Conservation (phyloP, 179 eudicot genomes). For the Amaranthus tricolor region DNA sequence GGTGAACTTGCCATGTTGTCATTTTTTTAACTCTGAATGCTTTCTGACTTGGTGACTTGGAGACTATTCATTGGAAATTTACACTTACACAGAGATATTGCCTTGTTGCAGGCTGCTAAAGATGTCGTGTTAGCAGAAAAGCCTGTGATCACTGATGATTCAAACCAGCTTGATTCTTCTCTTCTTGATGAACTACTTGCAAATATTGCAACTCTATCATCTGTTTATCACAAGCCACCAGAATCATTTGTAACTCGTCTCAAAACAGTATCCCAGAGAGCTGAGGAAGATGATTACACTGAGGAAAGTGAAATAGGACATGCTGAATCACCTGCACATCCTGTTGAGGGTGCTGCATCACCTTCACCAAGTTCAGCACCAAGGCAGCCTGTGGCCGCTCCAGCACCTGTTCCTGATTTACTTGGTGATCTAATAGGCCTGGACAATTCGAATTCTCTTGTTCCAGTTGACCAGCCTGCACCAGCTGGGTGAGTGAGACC, state of each 20-base stretch:
- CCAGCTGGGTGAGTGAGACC: slow-evolving; percentile 58
- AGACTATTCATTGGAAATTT: neutral
- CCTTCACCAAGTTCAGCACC: slow-evolving; percentile 61
- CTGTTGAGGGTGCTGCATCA: slow-evolving; percentile 50
- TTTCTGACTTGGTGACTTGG: neutral
- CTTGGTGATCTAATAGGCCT: slow-evolving; percentile 86
- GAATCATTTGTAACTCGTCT: slow-evolving; percentile 92
- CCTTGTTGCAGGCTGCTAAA: slow-evolving; percentile 76
- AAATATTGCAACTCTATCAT: slow-evolving; percentile 90
- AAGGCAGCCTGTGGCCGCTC: slow-evolving; percentile 47
- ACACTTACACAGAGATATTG: slow-evolving; percentile 11
- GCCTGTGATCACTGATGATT: slow-evolving; percentile 95
- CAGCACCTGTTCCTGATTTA: slow-evolving; percentile 89
- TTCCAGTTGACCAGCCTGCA: slow-evolving; percentile 68
- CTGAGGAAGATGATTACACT: slow-evolving; percentile 87
- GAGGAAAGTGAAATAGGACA: slow-evolving; percentile 73
- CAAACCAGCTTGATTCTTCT: slow-evolving; percentile 88
- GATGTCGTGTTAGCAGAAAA: slow-evolving; percentile 97
- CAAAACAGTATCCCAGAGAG: slow-evolving; percentile 63
- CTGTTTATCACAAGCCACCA: slow-evolving; percentile 96
- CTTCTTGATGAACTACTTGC: slow-evolving; percentile 97
- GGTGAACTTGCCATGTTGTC: too few relatives aligned
- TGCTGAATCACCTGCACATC: slow-evolving; percentile 64
- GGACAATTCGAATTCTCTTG: slow-evolving; percentile 62
- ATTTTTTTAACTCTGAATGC: neutral